phyloP scores from a whole-genome alignment of 257 asterid genomes.

The Solanum medicagineum region DNA sequence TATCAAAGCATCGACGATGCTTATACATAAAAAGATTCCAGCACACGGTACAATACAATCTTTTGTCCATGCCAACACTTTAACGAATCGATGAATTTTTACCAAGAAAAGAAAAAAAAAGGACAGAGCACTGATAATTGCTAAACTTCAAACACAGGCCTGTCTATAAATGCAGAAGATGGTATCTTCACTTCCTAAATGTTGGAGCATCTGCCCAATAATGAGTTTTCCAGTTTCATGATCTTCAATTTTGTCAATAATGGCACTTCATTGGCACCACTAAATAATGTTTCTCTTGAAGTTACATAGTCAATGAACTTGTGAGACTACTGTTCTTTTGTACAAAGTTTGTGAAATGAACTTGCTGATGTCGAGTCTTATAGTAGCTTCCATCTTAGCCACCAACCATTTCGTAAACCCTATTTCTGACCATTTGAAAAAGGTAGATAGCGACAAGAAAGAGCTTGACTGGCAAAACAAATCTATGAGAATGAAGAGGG shows the following conservation, averaged over 20 bases:
- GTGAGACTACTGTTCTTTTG: slow-evolving; percentile 4
- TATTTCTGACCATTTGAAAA: slow-evolving; percentile 2
- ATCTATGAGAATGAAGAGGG: neutral
- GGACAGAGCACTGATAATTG: neutral
- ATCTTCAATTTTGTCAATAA: slow-evolving; percentile 1
- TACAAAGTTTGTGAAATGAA: slow-evolving; percentile 10
- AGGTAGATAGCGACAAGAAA: neutral
- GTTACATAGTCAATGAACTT: neutral
- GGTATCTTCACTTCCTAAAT: slow-evolving; percentile 10
- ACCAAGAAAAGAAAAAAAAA: neutral
- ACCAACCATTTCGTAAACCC: neutral
- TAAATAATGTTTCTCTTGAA: neutral
- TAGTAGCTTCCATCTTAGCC: neutral
- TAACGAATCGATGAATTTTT: neutral
- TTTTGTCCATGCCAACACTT: neutral
- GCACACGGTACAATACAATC: neutral
- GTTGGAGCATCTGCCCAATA: slow-evolving; percentile 1
- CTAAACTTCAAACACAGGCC: neutral
- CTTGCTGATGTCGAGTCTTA: neutral
- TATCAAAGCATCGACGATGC: neutral
- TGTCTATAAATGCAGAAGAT: neutral
- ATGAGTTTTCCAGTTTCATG: neutral
- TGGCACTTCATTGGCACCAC: neutral
- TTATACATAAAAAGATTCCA: neutral
- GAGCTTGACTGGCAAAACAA: neutral